phyloP scores from a whole-genome alignment of 73 alveolate species.

The Breviolum minutum region DNA sequence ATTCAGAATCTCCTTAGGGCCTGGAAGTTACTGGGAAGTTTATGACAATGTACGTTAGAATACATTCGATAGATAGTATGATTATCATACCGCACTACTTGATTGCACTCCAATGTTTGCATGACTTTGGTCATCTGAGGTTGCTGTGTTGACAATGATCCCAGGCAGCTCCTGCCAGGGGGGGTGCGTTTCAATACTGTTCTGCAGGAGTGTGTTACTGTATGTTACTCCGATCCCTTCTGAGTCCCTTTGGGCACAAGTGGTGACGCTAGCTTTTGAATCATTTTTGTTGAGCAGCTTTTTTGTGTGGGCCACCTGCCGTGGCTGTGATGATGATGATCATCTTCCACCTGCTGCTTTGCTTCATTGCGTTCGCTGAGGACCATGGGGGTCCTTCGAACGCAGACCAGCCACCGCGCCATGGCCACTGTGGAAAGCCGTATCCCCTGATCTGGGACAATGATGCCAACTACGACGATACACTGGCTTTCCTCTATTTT shows the following conservation, averaged over 20 bases:
- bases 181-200: background rate
- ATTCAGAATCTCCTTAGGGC: background rate
- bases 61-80: background rate
- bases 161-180: slow-evolving; percentile 23
- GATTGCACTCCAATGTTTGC: background rate
- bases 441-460: slow-evolving; percentile 43
- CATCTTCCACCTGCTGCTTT: background rate
- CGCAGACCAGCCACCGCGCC: too few relatives aligned
- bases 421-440: background rate
- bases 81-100: background rate
- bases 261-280: background rate
- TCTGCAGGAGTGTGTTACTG: background rate
- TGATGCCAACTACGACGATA: slow-evolving; percentile 44
- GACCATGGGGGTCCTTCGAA: too few relatives aligned
- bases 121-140: background rate
- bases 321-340: background rate
- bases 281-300: too few relatives aligned
- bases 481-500: slow-evolving; percentile 1
- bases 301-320: background rate
- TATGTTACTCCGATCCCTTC: background rate
- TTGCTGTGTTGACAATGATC: slow-evolving; percentile 62
- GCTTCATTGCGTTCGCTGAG: too few relatives aligned
- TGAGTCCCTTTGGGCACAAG: background rate
- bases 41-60: background rate
- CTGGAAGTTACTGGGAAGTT: background rate